Percentiles rank a stretch among this genome's conserved stretches.
These are phyloP conservation scores for Claviceps sorghi DNA, from an alignment of 2,329 filamentous ascomycete genomes.

Conservation along the genomic window DNA sequence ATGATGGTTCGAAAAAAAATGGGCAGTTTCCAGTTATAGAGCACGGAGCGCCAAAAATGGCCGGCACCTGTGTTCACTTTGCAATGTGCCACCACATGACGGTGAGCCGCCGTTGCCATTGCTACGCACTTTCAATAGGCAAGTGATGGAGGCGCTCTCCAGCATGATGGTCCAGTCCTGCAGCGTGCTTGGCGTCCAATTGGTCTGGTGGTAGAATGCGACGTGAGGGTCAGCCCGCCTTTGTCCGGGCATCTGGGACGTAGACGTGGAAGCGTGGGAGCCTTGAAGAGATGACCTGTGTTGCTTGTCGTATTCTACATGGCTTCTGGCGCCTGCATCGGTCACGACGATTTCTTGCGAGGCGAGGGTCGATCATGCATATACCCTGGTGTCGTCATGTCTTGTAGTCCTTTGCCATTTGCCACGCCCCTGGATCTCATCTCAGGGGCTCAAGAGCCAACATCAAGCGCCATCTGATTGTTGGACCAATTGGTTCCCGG, in stretches of 20 bases:
- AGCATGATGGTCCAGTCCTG: background rate
- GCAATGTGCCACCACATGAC: conserved; percentile 2
- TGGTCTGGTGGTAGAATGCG: background rate
- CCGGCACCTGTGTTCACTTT: background rate
- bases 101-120: background rate
- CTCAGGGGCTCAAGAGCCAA: background rate
- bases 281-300: background rate
- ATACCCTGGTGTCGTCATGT: background rate
- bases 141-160: background rate
- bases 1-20: background rate
- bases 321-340: background rate
- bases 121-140: background rate
- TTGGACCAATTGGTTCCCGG: background rate
- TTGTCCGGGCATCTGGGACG: background rate
- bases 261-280: background rate
- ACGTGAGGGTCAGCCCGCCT: background rate
- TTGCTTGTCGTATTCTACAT: background rate
- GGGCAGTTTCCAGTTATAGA: background rate
- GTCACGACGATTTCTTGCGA: background rate
- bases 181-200: background rate
- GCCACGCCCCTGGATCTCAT: background rate
- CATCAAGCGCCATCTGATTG: background rate
- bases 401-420: background rate
- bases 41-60: background rate
- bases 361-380: background rate